phyloP scores from a whole-genome alignment of 2,329 filamentous ascomycete genomes.

The Incumbomyces lentus region DNA sequence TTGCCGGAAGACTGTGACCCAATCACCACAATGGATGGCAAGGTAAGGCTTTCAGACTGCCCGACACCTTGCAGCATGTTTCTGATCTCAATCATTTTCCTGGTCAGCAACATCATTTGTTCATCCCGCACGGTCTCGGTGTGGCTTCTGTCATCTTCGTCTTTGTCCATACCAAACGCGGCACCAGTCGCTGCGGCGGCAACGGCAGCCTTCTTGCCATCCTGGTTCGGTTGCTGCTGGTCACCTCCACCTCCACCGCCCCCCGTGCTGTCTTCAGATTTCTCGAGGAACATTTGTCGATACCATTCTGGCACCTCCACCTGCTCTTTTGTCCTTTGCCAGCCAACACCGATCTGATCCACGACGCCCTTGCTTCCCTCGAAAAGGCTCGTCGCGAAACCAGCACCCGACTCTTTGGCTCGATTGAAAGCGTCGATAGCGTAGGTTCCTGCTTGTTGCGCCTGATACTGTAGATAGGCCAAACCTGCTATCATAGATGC shows the following conservation, averaged over 20 bases:
- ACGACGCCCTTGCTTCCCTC: slow-evolving; percentile 64
- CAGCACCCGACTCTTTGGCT: slow-evolving; percentile 61
- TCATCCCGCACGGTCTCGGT: slow-evolving; percentile 73
- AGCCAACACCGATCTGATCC: slow-evolving; percentile 68
- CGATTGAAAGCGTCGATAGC: slow-evolving; percentile 64
- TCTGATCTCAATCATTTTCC: slow-evolving; percentile 99
- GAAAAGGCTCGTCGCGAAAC: slow-evolving; percentile 59
- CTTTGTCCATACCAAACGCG: slow-evolving; percentile 67
- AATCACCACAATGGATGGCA: slow-evolving; percentile 98
- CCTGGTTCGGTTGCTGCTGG: slow-evolving; percentile 6
- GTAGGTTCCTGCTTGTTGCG: slow-evolving; percentile 69
- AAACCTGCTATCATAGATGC: slow-evolving; percentile 76
- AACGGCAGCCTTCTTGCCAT: slow-evolving; percentile 39
- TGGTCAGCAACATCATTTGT: slow-evolving; percentile 98
- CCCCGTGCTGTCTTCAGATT: slow-evolving; percentile 43
- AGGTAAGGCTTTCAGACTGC: slow-evolving; percentile 74
- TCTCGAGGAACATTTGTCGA: slow-evolving; percentile 56
- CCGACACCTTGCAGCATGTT: slow-evolving; percentile 84
- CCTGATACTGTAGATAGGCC: slow-evolving; percentile 94
- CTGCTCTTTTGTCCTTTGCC: slow-evolving; percentile 72
- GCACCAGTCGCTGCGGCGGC: slow-evolving; percentile 61
- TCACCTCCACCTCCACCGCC: slow-evolving; percentile 31
- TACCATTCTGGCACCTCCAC: slow-evolving; percentile 68
- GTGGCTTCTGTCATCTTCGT: slow-evolving; percentile 51
- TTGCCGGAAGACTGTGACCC: slow-evolving; percentile 97